These are phyloP conservation scores for Lumnitzera racemosa DNA, from an alignment of 345 rosid genomes.

Conservation along the genomic window DNA sequence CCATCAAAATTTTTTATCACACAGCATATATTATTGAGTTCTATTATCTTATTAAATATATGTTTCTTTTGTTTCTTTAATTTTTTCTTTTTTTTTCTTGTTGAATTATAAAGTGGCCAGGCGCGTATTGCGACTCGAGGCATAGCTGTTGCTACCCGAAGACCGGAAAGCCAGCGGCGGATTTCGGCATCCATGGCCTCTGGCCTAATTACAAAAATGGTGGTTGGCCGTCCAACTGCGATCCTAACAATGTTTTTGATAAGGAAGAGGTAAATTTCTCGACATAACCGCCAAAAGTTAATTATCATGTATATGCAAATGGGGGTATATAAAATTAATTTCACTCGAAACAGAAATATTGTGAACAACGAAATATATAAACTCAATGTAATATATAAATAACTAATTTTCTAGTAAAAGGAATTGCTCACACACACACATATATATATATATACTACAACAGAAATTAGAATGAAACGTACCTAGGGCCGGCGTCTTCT, in stretches of 20 bases:
- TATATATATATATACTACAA: no score
- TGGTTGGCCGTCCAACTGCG: slow-evolving; percentile 55
- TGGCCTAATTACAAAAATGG: slow-evolving; percentile 84
- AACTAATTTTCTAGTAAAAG: no score
- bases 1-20: no score
- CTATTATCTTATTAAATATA: not conserved
- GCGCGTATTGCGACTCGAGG: slow-evolving; percentile 67
- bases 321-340: no score
- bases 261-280: slow-evolving; percentile 38
- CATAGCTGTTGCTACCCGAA: slow-evolving; percentile 72
- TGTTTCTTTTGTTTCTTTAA: not conserved
- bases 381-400: no score
- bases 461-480: no score
- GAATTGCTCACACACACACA: no score
- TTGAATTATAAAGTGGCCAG: slow-evolving; percentile 64
- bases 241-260: slow-evolving; percentile 39
- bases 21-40: not conserved
- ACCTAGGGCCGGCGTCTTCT: no score
- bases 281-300: no score
- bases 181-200: slow-evolving; percentile 88
- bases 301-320: no score
- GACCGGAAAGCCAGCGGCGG: slow-evolving; percentile 70
- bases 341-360: no score
- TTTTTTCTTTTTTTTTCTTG: not conserved
- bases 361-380: no score